Percentiles rank a stretch among this genome's conserved stretches.
These are phyloP conservation scores for Rostrohypoxylon terebratum DNA, from an alignment of 495 filamentous ascomycete genomes.

Conservation along the genomic window DNA sequence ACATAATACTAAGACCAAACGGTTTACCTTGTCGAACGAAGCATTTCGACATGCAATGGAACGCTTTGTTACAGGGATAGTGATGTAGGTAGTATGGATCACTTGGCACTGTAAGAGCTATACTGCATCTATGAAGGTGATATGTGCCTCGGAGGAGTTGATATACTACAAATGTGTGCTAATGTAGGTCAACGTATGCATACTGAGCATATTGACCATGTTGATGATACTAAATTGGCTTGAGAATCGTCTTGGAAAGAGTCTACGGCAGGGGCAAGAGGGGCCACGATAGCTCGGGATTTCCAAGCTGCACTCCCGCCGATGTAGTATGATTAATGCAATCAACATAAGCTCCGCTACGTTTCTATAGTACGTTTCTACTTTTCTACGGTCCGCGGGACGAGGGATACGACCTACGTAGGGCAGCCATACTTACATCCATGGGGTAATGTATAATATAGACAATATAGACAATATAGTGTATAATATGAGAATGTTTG, in stretches of 20 bases:
- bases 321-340: slow-evolving; percentile 44
- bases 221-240: slow-evolving; percentile 26
- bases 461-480: too few relatives aligned
- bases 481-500: background rate
- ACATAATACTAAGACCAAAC: slow-evolving; percentile 25
- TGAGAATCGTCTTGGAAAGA: slow-evolving; percentile 36
- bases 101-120: slow-evolving; percentile 35
- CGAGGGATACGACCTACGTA: slow-evolving; percentile 37
- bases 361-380: background rate
- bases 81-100: slow-evolving; percentile 46
- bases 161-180: background rate
- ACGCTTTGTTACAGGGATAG: slow-evolving; percentile 33
- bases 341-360: slow-evolving; percentile 45
- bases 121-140: slow-evolving; percentile 26
- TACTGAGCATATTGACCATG: background rate
- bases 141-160: slow-evolving; percentile 31
- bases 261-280: slow-evolving; percentile 40
- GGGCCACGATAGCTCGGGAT: slow-evolving; percentile 41
- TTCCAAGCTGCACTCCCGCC: slow-evolving; percentile 38
- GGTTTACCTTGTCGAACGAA: slow-evolving; percentile 31
- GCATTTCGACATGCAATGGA: slow-evolving; percentile 40
- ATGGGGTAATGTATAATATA: background rate
- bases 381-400: slow-evolving; percentile 35
- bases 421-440: slow-evolving; percentile 32
- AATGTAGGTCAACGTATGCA: slow-evolving; percentile 5